Evolutionary conservation across 2,329 filamentous ascomycete species (phyloP).

Genomic region (Cercospora zeae-maydis): DNA sequence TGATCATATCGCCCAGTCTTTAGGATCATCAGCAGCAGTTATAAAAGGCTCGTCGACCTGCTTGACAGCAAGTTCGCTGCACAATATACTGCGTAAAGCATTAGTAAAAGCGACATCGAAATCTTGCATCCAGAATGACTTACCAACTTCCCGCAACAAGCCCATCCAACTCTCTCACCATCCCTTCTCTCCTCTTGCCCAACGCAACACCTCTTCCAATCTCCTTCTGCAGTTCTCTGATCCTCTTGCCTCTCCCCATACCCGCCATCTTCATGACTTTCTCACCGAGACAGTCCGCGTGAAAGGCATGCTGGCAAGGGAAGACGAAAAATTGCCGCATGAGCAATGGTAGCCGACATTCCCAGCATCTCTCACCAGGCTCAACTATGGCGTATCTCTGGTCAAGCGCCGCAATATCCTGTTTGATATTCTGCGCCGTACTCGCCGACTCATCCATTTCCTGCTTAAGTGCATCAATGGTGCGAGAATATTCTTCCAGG

Average conservation of each 20-base stretch:
- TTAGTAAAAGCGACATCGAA: slow-evolving; percentile 37
- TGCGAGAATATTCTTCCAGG: slow-evolving; percentile 86
- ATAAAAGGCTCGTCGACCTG: slow-evolving; percentile 92
- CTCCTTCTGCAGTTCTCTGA: slow-evolving; percentile 79
- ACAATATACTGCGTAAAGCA: slow-evolving; percentile 62
- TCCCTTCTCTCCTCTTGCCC: slow-evolving; percentile 70
- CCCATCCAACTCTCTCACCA: slow-evolving; percentile 86
- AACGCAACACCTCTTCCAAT: slow-evolving; percentile 69
- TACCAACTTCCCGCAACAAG: slow-evolving; percentile 74
- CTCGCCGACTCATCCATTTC: slow-evolving; percentile 95
- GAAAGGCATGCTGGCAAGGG: slow-evolving; percentile 95
- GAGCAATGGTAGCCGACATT: slow-evolving; percentile 78
- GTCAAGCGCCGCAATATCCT: slow-evolving; percentile 81
- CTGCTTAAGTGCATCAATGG: slow-evolving; percentile 80
- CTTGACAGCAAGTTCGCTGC: slow-evolving; percentile 92
- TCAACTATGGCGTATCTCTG: slow-evolving; percentile 93
- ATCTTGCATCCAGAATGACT: slow-evolving; percentile 35
- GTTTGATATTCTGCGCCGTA: slow-evolving; percentile 85
- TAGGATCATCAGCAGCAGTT: slow-evolving; percentile 63
- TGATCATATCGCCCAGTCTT: slow-evolving; percentile 66
- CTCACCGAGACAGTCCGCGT: slow-evolving; percentile 86
- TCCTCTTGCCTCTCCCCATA: slow-evolving; percentile 69
- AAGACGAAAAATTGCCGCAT: slow-evolving; percentile 97
- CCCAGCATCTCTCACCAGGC: slow-evolving; percentile 89
- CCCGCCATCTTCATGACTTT: slow-evolving; percentile 81